Base-by-base conservation (phyloP, 2,329 filamentous ascomycete species). In the Ophiocordyceps camponoti-leonardi region DNA sequence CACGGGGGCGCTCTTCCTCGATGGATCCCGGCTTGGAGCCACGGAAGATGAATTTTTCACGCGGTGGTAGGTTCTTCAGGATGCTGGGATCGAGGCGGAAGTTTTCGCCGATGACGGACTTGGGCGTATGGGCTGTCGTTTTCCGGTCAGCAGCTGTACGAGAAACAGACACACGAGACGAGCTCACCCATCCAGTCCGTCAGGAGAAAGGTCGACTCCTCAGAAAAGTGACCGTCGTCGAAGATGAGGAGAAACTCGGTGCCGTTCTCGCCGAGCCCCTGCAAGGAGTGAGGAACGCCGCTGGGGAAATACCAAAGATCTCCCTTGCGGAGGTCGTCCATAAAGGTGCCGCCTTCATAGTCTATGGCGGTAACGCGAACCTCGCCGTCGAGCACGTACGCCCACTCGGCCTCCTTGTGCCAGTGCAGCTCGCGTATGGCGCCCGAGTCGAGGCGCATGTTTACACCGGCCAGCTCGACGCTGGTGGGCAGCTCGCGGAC, bases 291-390 rank as follows among this genome's bases (percentile, higher is more conserved):
- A 12, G 83, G 83, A 31, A 86, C 73, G 7, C 83, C 83, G 12
- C 78, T 77, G 20, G 83, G 83, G 63, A 88, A 88, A 55, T 85
- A 88, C 83, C 82, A 88, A 7, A 88, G 60, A 52, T 88, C 84
- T 5, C 84, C 84, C 55, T 83, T 79, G 55, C 77, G 72, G 20
- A 88, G 62, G 55, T 88, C 83, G 51, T 86, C 83, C 49, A 87
- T 74, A 58, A 86, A 87, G 50, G 77, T 83, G 49, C 83, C 77
- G 11, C 83, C 83, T 49, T 88, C 79, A 40, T 80, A 76, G 60
- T 86, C 81, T 18, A 87, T 70, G 1, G 78, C 82, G 0, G 81
- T 85, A 44, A 87, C 73, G 45, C 83, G 76, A 19, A 83, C 80
- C 48, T 72, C 69, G 44, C 83, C 83, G 47, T 81, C 75, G 0